These are phyloP conservation scores for Pelagophyceae sp. DNA, from an alignment of 352 stramenopile species.

Conservation along the genomic window DNA sequence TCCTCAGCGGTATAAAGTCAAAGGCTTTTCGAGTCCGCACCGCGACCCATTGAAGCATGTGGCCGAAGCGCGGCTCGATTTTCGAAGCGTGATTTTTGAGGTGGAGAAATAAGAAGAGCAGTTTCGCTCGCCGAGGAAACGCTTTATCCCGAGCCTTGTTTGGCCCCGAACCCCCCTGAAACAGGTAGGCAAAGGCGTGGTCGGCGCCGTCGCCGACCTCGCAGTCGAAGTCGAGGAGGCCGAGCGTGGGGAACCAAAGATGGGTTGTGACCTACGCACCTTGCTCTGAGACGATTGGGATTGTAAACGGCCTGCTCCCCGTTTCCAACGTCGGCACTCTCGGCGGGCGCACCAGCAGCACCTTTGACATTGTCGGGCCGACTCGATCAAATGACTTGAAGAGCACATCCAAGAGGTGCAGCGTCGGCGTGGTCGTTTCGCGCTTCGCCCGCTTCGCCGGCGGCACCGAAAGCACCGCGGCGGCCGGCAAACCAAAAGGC, in stretches of 20 bases:
- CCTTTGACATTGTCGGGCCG: conserved; percentile 18
- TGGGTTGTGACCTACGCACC: conserved; percentile 14
- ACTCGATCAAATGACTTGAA: background rate
- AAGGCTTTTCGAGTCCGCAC: background rate
- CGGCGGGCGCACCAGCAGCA: too few relatives aligned
- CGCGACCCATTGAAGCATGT: conserved; percentile 1
- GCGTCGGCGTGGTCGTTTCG: too few relatives aligned
- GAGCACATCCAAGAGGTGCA: background rate
- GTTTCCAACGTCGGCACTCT: too few relatives aligned
- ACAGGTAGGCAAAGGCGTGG: conserved; percentile 8
- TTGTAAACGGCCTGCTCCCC: too few relatives aligned
- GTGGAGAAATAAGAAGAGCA: background rate
- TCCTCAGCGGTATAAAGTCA: background rate
- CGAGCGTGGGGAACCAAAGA: conserved; percentile 3
- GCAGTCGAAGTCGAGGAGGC: background rate
- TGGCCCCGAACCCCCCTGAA: background rate
- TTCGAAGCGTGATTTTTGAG: too few relatives aligned
- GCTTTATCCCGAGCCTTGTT: too few relatives aligned
- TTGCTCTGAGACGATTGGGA: too few relatives aligned
- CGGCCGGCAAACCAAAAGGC: too few relatives aligned
- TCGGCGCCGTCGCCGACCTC: conserved; percentile 13
- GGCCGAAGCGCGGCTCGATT: background rate
- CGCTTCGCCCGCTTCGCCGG: too few relatives aligned
- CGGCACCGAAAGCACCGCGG: too few relatives aligned
- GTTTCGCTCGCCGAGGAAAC: too few relatives aligned